Base-by-base conservation (phyloP, 2,329 filamentous ascomycete species). In the Reticulascus tulasneorum region DNA sequence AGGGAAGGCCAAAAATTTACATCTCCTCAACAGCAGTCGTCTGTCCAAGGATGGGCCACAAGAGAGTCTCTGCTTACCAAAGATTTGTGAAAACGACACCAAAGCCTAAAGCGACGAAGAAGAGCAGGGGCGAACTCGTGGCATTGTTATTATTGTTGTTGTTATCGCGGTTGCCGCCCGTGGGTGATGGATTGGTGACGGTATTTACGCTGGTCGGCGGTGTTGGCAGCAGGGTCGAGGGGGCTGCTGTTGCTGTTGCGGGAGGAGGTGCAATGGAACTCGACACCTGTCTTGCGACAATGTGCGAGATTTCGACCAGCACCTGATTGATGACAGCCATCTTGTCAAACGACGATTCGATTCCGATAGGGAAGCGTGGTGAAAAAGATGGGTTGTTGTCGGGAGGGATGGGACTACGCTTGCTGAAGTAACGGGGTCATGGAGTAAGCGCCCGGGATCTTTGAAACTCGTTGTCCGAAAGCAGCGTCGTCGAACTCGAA, bases 61-160 rank as follows among this genome's bases (percentile, higher is more conserved):
- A n/a, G n/a, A n/a, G n/a, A n/a, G n/a, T n/a, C 20, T 32, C 23
- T 45, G 42, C 84, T 69, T 75, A 97, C 93, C 93, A 98, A 63
- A 98, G 69, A 62, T 98, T 98, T 33, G 93, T 98, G 56, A 98
- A 98, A 28, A 98, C 93, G 15, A 98, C 93, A 51, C 93, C 93
- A 54, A 98, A 97, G 5, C 93, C 93, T 20, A 98, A 71, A 12
- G 93, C 91, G 38, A 97, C 89, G 59, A 97, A 96, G 67, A 97
- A 97, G 6, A 71, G 56, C 15, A 71, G 48, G 6, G 67, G 67
- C 6, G 67, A 71, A 37, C 60, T 71, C 19, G 58, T 58, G 26
- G 59, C 56, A 30, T 48, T 48, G 20, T 21, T 42, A 32, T 42
- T 37, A 23, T 47, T 45, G 20, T 47, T 48, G 35, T 43, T 42